Evolutionary conservation across 2,329 filamentous ascomycete species (phyloP).

Genomic region (Karstenula rhodostoma): DNA sequence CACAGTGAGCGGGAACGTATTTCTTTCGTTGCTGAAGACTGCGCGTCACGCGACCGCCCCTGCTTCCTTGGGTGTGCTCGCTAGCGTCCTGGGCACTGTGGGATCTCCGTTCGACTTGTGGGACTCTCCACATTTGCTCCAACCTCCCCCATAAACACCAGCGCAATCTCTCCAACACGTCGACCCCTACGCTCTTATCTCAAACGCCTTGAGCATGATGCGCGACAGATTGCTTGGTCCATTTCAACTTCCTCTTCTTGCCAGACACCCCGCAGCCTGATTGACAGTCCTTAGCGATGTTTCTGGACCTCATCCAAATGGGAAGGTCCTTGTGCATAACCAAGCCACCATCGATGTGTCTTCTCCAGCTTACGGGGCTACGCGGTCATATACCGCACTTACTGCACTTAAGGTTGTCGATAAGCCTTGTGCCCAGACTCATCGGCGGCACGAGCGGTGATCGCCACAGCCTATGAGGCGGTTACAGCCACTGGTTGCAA

Average conservation of each 20-base stretch:
- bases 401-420: constrained; percentile 15
- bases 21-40: neutral
- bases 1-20: neutral
- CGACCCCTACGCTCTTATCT: constrained; percentile 9
- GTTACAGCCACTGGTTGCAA: constrained; percentile 23
- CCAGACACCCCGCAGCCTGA: constrained; percentile 1
- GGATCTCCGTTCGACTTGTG: neutral
- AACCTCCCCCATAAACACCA: constrained; percentile 5
- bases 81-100: neutral
- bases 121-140: neutral
- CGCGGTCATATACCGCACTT: too few species aligned
- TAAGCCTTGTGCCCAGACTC: constrained; percentile 21
- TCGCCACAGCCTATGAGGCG: constrained; percentile 25
- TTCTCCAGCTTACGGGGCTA: constrained; percentile 11
- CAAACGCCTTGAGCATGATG: neutral
- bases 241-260: constrained; percentile 17
- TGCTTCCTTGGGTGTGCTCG: neutral
- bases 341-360: constrained; percentile 16
- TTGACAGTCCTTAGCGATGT: constrained; percentile 16
- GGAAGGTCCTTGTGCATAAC: constrained; percentile 22
- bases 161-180: constrained; percentile 3
- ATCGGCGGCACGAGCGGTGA: constrained; percentile 18
- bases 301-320: constrained; percentile 20
- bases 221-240: constrained; percentile 6
- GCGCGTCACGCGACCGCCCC: constrained; percentile 1